Conservation (phyloP, 306 rosid genomes). For the Malus fusca region DNA sequence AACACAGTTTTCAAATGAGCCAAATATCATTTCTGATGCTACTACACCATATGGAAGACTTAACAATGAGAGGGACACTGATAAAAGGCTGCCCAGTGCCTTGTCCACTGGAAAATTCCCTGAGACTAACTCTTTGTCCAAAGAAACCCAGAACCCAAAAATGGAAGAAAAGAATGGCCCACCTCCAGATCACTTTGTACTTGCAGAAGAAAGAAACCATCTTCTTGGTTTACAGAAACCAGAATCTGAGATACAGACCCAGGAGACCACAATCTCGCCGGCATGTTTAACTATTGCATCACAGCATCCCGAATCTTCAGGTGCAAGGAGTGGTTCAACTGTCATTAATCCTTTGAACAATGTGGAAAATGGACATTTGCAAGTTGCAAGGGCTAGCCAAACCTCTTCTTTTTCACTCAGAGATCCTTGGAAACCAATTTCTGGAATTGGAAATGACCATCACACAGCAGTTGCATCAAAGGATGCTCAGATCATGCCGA, state of each 20-base stretch:
- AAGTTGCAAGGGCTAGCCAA: conserved; percentile 56
- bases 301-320: conserved; percentile 46
- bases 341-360: conserved; percentile 48
- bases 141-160: conserved; percentile 53
- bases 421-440: conserved; percentile 75
- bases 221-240: conserved; percentile 29
- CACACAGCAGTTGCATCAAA: conserved; percentile 40
- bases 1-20: conserved; percentile 57
- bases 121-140: conserved; percentile 52
- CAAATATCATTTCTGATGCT: conserved; percentile 42
- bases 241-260: conserved; percentile 54
- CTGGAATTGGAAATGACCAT: conserved; percentile 46
- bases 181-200: conserved; percentile 33
- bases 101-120: conserved; percentile 47
- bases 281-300: conserved; percentile 34
- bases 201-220: conserved; percentile 50
- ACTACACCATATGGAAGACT: conserved; percentile 56
- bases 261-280: conserved; percentile 45
- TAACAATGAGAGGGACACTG: conserved; percentile 49
- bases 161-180: conserved; percentile 46
- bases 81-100: conserved; percentile 38
- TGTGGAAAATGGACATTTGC: conserved; percentile 47
- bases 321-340: conserved; percentile 42
- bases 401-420: conserved; percentile 45
- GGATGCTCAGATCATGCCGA: conserved; percentile 45